Base-by-base conservation (phyloP, 768 basidiomycete species). In the Goffeauzyma gilvescens region DNA sequence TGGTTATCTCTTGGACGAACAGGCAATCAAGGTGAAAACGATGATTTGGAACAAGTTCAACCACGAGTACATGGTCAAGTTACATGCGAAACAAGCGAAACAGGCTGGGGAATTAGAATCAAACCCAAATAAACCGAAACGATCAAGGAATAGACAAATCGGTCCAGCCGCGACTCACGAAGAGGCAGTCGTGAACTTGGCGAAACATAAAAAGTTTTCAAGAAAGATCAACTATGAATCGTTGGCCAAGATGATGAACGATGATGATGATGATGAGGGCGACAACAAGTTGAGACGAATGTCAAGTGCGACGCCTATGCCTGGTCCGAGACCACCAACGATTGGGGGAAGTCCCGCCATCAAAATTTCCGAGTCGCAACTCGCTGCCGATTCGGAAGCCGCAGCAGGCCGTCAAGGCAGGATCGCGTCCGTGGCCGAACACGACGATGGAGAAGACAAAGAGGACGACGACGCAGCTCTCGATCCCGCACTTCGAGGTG, bases 1-100 rank as follows among this genome's bases (percentile, higher is more conserved):
- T 59, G 68, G 68, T 20, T 64, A 65, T 45, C 80, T 93, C 57
- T 64, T 87, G 18, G 74, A 71, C 6, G 78, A 79, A 26, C 79
- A 79, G 18, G 86, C 90, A 62, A 78, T 82, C 3, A 75, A 69
- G 58, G 69, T 84, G 55, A 95, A 82, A 62, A 83, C 85, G 60
- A 75, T 83, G 9, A 75, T 93, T 1, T 95, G 87, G 87, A 84
- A 89, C 36, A 85, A 89, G 65, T 68, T 85, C 55, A 93, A 93
- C 60, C 72, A 72, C 52, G 87, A 93, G 24, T 95, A 90, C 60
- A 66, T 95, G 26, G 80, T 86, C 58, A 76, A 79, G 13, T 68
- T 89, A 25, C 86, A 85, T 40, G 81, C 41, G 27, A 38, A 48
- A 32, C 37, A 31, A 28, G 41, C 36, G 21, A 42, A 39, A 32